Conservation (phyloP, 148 eudicot species). For the Rhododendron molle region DNA sequence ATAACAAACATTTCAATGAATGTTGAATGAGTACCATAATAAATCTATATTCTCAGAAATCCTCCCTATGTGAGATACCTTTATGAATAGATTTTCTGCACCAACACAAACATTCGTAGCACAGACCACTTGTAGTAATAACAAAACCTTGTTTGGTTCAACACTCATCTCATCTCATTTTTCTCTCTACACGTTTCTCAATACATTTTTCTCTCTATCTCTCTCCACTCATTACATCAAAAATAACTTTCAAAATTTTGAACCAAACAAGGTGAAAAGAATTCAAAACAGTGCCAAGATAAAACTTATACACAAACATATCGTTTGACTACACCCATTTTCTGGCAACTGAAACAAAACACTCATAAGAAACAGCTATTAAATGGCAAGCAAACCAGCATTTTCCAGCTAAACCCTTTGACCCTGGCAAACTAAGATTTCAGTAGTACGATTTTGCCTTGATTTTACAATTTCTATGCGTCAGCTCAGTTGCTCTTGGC, state of each 20-base stretch:
- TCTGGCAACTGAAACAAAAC: not conserved
- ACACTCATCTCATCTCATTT: too few relatives aligned
- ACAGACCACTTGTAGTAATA: not conserved
- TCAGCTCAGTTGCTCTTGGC: not conserved
- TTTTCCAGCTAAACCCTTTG: not conserved
- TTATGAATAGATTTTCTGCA: not conserved
- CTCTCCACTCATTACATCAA: too few relatives aligned
- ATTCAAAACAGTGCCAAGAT: too few relatives aligned
- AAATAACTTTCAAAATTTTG: too few relatives aligned
- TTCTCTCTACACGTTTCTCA: too few relatives aligned
- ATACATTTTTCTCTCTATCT: too few relatives aligned
- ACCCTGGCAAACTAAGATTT: not conserved
- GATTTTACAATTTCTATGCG: too few relatives aligned
- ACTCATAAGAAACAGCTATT: not conserved
- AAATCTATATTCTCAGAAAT: not conserved
- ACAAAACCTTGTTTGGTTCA: too few relatives aligned
- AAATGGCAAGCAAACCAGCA: not conserved
- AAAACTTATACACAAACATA: too few relatives aligned
- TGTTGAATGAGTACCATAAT: not conserved
- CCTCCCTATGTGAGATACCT: not conserved
- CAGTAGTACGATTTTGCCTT: not conserved
- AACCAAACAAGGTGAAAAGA: too few relatives aligned
- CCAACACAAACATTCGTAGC: not conserved
- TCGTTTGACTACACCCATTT: not conserved
- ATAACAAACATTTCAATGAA: not conserved